phyloP scores from a whole-genome alignment of 2,329 filamentous ascomycete species.

The Penicillium hordei region DNA sequence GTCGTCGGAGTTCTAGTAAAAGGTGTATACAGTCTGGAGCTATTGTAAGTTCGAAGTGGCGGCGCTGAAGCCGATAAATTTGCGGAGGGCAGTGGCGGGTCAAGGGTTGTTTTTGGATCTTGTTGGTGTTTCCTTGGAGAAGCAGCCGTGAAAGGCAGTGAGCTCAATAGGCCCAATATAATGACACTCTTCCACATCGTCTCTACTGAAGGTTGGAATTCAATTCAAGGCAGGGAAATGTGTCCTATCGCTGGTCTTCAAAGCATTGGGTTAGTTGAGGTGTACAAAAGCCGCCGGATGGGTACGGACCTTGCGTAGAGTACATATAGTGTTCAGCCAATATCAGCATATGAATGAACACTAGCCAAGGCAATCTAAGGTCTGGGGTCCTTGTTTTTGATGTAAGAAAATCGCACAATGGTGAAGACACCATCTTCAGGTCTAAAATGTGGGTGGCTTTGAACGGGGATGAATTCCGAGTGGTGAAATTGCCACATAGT shows the following conservation, averaged over 20 bases:
- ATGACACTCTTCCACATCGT: slow-evolving; percentile 20
- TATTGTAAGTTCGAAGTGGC: slow-evolving; percentile 50
- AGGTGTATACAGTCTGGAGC: slow-evolving; percentile 65
- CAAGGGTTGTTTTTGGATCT: neutral
- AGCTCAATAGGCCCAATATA: slow-evolving; percentile 18
- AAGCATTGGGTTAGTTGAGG: neutral
- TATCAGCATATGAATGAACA: neutral
- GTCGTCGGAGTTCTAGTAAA: slow-evolving; percentile 67
- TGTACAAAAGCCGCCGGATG: neutral
- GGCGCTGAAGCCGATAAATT: slow-evolving; percentile 10
- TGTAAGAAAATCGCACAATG: neutral
- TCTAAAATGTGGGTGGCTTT: neutral
- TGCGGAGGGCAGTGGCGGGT: neutral
- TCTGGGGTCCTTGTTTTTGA: neutral
- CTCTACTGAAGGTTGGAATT: neutral
- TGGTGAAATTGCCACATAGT: neutral
- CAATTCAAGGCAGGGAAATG: neutral
- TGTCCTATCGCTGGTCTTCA: neutral
- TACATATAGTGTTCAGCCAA: neutral
- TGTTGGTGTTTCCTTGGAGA: slow-evolving; percentile 12
- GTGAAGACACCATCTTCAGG: neutral
- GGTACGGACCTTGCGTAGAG: neutral
- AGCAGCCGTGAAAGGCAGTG: slow-evolving; percentile 19
- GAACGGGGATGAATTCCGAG: slow-evolving; percentile 8
- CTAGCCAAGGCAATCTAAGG: neutral